Evolutionary conservation across 2,329 filamentous ascomycete genomes (phyloP), one percentile per base, ranked within the genome.

Genomic region (Sporothrix pseudoabietina): DNA sequence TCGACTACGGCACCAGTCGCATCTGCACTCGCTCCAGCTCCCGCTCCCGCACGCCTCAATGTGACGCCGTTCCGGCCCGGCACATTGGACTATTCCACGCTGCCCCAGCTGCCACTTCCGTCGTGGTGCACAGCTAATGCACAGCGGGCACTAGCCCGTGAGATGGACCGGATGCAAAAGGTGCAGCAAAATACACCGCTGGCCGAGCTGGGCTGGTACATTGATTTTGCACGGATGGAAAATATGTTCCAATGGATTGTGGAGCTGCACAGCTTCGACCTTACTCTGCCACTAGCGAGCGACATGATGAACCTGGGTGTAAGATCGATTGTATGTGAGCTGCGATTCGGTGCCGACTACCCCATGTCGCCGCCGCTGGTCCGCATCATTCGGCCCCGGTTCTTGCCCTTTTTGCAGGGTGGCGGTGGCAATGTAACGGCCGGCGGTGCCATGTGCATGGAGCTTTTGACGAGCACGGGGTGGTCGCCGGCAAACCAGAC

Each of bases 231-330:
- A 6, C 87, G 88, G 69, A 84, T 94, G 52, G 87, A 83, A 30
- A 97, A 94, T 78, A 85, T 94, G 75, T 97, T 96, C 78, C 94
- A 97, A 78, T 97, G 94, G 94, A 94, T 97, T 74, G 90, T 97
- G 6, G 92, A 97, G 80, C 84, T 98, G 1, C 94, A 97, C 80
- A 93, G 91, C 59, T 97, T 97, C 78, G 91, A 94, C 32, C 76
- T 83, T 0, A 80, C 82, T 1, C 84, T 96, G 0, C 92, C 92
- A 0, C 84, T 98, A 0, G 90, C 92, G 0, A 79, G 87, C 71
- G 94, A 97, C 78, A 93, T 97, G 89, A 89, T 90, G 79, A 77
- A 79, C 2, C 84, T 83, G 0, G 85, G 84, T 0, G 77, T 91
- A 73, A 87, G 85, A 30, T 94, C 92, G 78, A 84, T 97, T 54